Percentiles rank a stretch among this genome's conserved stretches.
phyloP scores from a whole-genome alignment of 1,284 basidiomycete genomes.

The Marasmius fiardii region DNA sequence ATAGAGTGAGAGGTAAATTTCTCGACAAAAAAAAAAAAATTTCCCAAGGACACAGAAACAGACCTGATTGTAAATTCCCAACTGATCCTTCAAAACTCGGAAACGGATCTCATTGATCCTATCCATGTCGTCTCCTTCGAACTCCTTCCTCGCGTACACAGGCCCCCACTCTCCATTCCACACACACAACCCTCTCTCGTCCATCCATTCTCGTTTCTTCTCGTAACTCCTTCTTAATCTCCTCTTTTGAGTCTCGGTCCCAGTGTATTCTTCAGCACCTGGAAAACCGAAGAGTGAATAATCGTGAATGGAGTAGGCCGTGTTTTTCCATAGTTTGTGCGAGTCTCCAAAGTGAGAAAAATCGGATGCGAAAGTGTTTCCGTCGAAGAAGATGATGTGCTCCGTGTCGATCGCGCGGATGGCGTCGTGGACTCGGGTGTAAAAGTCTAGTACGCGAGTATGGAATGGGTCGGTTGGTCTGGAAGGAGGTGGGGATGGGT shows the following conservation, averaged over 20 bases:
- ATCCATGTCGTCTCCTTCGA: conserved; percentile 57
- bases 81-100: conserved; percentile 66
- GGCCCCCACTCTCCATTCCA: conserved; percentile 68
- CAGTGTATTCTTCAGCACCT: conserved; percentile 48
- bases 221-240: conserved; percentile 54
- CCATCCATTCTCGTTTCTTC: conserved; percentile 71
- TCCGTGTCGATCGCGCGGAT: conserved; percentile 58
- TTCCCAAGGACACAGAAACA: conserved; percentile 6
- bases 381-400: conserved; percentile 59
- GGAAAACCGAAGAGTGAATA: conserved; percentile 65
- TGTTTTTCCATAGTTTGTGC: conserved; percentile 52
- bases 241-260: conserved; percentile 50
- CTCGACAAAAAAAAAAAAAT: no score
- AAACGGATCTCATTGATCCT: conserved; percentile 67
- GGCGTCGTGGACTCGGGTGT: conserved; percentile 54
- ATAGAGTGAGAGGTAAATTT: conserved; percentile 1
- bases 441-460: conserved; percentile 48
- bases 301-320: conserved; percentile 77
- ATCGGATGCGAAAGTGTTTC: conserved; percentile 69
- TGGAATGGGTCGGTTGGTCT: conserved; percentile 49
- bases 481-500: neutral
- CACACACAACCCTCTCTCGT: conserved; percentile 57
- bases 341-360: conserved; percentile 59
- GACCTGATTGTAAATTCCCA: conserved; percentile 68
- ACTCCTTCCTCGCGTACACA: conserved; percentile 39